A percentile compares a stretch with the other conserved stretches of the same genome.
Conservation (phyloP, 2,329 filamentous ascomycete species). For the Paraphaeosphaeria sporulosa region DNA sequence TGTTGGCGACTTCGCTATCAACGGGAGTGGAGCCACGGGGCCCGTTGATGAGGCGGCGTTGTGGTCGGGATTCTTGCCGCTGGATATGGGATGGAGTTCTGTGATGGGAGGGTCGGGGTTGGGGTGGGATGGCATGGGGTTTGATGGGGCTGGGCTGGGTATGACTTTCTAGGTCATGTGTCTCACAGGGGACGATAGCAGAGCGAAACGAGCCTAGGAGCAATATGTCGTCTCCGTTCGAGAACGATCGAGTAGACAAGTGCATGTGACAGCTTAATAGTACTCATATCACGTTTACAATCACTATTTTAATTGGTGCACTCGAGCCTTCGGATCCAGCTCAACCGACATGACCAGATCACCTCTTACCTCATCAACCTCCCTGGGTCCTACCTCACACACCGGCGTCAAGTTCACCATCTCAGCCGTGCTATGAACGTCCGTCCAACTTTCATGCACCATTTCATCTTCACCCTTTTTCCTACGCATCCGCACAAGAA, state of each 20-base stretch:
- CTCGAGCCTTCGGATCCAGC: not conserved
- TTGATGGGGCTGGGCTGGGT: constrained; percentile 36
- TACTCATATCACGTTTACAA: too few species aligned
- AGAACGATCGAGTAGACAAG: too few species aligned
- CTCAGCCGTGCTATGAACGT: not conserved
- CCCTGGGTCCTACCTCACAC: not conserved
- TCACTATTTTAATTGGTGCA: not conserved
- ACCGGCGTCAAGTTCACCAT: not conserved
- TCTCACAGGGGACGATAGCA: not conserved
- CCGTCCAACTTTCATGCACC: not conserved
- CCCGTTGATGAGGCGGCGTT: constrained; percentile 36
- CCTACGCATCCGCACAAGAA: not conserved
- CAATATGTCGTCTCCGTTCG: too few species aligned
- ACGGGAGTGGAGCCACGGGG: constrained; percentile 44
- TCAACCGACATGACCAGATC: not conserved
- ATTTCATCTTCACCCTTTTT: not conserved
- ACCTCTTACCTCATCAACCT: not conserved
- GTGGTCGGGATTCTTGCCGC: constrained; percentile 47
- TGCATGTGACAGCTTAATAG: too few species aligned
- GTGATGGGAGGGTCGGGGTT: constrained; percentile 32
- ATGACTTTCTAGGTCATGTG: constrained; percentile 37
- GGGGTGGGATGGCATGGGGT: constrained; percentile 40
- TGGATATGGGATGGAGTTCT: constrained; percentile 48
- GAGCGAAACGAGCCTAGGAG: too few species aligned
- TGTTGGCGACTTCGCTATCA: constrained; percentile 58